Percentiles rank a stretch among this genome's conserved stretches.
Conservation (phyloP, 495 filamentous ascomycete genomes). For the Penicillium nucicola region DNA sequence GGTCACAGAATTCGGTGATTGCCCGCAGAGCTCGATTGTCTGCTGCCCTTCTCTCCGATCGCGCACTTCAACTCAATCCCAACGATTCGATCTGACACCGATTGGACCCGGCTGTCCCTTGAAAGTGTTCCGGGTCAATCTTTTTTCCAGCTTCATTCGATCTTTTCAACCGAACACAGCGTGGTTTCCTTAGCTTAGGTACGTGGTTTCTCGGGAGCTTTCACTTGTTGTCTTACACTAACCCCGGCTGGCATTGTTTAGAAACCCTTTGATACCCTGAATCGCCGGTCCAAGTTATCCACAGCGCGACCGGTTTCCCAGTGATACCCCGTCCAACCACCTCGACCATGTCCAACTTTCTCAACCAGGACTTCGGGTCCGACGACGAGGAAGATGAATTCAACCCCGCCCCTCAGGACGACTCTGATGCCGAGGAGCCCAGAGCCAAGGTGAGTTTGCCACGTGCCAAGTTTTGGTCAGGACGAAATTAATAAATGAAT, state of each 20-base stretch:
- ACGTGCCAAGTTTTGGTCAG: neutral
- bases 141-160: neutral
- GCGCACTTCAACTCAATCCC: no score
- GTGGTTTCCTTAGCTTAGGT: slow-evolving; percentile 9
- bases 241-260: neutral
- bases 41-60: neutral
- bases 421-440: slow-evolving; percentile 63
- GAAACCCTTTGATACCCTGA: neutral
- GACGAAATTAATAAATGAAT: slow-evolving; percentile 17
- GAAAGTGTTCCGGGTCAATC: neutral
- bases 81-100: neutral
- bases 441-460: slow-evolving; percentile 39
- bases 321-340: neutral
- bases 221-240: neutral
- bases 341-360: slow-evolving; percentile 49
- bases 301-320: neutral
- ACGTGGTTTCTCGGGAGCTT: neutral
- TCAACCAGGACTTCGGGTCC: slow-evolving; percentile 60
- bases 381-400: slow-evolving; percentile 83
- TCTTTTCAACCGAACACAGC: neutral
- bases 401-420: slow-evolving; percentile 65
- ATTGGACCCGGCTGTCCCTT: neutral
- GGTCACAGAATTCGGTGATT: slow-evolving; percentile 18
- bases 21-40: slow-evolving; percentile 22
- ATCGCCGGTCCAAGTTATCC: neutral